Base-by-base conservation (phyloP, 495 filamentous ascomycete genomes). In the Cudoniella acicularis region DNA sequence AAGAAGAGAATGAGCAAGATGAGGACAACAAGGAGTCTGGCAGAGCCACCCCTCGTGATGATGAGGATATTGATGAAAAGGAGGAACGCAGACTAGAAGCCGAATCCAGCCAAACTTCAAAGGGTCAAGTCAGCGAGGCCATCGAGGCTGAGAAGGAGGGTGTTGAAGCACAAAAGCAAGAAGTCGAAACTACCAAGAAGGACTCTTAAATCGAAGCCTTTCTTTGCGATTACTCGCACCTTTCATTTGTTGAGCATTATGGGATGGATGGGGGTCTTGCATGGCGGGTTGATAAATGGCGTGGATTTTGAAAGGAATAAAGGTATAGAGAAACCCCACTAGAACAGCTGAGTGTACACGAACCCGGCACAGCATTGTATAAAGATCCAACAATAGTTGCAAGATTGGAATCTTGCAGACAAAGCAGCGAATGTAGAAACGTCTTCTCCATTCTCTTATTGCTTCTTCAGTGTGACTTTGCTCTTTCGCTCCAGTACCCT, bases 1-100 rank as follows among this genome's bases (percentile, higher is more conserved):
- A 96, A 58, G 95, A 98, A 75, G 94, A 99, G 77, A 93, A 92
- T 61, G 82, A 93, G 76, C 92, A 98, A 77, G 86, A 87, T 70
- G 81, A 87, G 70, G 84, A 85, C 76, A 87, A 84, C 73, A 83
- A 85, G 66, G 81, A 78, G 63, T 78, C 73, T 20, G 84, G 66
- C 73, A 87, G 69, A 79, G 91, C 83, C 77, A 96, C 78, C 72
- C 80, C 73, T 71, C 91, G 78, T 78, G 81, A 98, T 65, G 93
- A 92, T 36, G 93, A 98, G 60, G 85, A 97, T 70, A 93, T 89
- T 52, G 86, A 88, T 64, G 72, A 71, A 49, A 79, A 82, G 65
- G 76, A 83, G 59, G 79, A 82, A 60, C 69, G 75, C 27, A 70
- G 61, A 45, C 40, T 64, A 23, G 64, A 66, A 50, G 65, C 62